Conservation (phyloP, 108 stramenopile genomes). For the Chaetoceros tenuissimus region DNA sequence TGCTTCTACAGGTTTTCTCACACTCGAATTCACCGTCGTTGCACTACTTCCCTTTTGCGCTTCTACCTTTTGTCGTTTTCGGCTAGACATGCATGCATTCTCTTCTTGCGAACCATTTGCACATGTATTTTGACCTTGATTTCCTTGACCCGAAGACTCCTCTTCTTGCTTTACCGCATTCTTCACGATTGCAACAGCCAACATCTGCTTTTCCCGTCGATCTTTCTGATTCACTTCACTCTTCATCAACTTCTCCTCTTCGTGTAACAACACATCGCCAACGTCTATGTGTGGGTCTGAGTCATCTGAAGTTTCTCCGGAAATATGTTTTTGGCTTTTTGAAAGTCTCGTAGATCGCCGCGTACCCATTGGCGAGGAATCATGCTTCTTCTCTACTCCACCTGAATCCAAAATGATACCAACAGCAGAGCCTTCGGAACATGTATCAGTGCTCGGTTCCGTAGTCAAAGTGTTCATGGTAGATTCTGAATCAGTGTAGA, state of each 20-base stretch:
- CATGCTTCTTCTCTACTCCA: not conserved
- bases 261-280: not conserved
- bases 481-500: not conserved
- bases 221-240: slow-evolving; percentile 31
- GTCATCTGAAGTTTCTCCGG: not conserved
- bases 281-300: not conserved
- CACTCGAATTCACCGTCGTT: not conserved
- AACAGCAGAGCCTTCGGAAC: not conserved
- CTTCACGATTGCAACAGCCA: slow-evolving; percentile 56
- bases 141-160: not conserved
- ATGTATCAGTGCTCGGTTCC: not conserved
- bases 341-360: not conserved
- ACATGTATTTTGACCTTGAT: not conserved
- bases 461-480: not conserved
- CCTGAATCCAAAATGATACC: not conserved
- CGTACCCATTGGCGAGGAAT: not conserved
- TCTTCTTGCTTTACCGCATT: slow-evolving; percentile 34
- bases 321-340: too few relatives aligned
- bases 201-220: slow-evolving; percentile 36
- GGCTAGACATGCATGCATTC: not conserved
- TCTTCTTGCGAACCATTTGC: not conserved
- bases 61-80: slow-evolving; percentile 22
- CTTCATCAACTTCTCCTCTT: slow-evolving; percentile 27
- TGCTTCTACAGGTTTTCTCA: not conserved
- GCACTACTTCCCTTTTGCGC: slow-evolving; percentile 12